Conservation (phyloP, 225 moss, liverwort and hornwort genomes). For the Climacium dendroides region DNA sequence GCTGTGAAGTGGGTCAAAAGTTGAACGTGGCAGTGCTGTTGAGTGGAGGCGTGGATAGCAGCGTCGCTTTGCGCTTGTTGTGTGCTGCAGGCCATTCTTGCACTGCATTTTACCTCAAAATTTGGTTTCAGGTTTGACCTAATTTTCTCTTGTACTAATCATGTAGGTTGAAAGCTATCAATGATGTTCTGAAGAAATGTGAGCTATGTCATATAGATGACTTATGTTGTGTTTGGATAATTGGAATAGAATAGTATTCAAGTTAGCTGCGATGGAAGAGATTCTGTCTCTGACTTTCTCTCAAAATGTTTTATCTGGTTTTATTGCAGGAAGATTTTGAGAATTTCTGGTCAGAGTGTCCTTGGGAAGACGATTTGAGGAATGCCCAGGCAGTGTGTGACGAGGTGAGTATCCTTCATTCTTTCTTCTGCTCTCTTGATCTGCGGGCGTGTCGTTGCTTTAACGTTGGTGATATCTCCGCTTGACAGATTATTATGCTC, state of each 20-base stretch:
- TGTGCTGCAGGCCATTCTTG: constrained; percentile 84
- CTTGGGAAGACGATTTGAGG: constrained; percentile 93
- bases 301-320: not conserved
- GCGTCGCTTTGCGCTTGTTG: constrained; percentile 85
- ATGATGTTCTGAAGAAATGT: not conserved
- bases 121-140: constrained; percentile 83
- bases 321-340: constrained; percentile 79
- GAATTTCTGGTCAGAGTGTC: constrained; percentile 94
- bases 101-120: constrained; percentile 95
- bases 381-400: constrained; percentile 79
- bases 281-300: not conserved
- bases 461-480: not conserved
- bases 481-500: not conserved
- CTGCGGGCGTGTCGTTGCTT: not conserved
- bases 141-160: not conserved
- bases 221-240: not conserved
- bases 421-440: not conserved
- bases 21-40: constrained; percentile 81
- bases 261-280: not conserved
- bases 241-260: not conserved
- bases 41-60: constrained; percentile 98
- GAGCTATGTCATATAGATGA: not conserved
- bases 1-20: constrained; percentile 56
- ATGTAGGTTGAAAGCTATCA: not conserved
- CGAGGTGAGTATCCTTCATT: constrained; percentile 27